phyloP scores from a whole-genome alignment of 1,284 basidiomycete species.

The Volvariella volvacea region DNA sequence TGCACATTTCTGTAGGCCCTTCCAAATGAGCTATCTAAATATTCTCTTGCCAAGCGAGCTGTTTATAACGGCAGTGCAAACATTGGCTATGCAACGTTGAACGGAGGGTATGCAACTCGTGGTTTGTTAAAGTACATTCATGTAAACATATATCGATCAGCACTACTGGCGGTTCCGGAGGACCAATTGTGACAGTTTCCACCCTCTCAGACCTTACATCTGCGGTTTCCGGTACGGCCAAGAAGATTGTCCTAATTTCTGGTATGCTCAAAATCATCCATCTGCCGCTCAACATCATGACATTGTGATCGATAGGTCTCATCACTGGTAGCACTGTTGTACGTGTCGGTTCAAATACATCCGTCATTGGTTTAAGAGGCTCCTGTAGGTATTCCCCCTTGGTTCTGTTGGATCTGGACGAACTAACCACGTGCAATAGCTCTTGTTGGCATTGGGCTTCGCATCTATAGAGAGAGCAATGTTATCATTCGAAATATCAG shows the following conservation, averaged over 20 bases:
- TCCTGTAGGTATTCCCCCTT: conserved; percentile 16
- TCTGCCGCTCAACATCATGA: background rate
- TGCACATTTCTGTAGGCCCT: conserved; percentile 17
- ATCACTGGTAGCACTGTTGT: conserved; percentile 36
- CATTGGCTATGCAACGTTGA: conserved; percentile 35
- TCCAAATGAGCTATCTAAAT: conserved; percentile 16
- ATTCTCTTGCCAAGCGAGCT: too few species aligned
- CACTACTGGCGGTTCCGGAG: conserved; percentile 38
- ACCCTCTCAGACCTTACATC: too few species aligned
- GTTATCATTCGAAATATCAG: conserved; percentile 44
- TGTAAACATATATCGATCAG: conserved; percentile 16
- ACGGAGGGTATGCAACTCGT: conserved; percentile 27
- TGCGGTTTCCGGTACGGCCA: too few species aligned
- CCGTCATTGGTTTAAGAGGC: conserved; percentile 26
- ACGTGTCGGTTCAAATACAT: conserved; percentile 37
- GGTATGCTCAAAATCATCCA: conserved; percentile 16
- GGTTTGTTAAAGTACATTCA: background rate
- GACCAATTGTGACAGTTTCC: conserved; percentile 34
- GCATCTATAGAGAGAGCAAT: too few species aligned
- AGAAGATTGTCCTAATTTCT: conserved; percentile 37
- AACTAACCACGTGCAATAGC: conserved; percentile 13
- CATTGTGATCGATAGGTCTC: conserved; percentile 21
- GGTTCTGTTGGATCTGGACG: background rate
- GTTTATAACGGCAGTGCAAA: conserved; percentile 28
- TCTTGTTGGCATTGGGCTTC: conserved; percentile 32